phyloP scores from a whole-genome alignment of 495 filamentous ascomycete species.

The Neurospora sp. region DNA sequence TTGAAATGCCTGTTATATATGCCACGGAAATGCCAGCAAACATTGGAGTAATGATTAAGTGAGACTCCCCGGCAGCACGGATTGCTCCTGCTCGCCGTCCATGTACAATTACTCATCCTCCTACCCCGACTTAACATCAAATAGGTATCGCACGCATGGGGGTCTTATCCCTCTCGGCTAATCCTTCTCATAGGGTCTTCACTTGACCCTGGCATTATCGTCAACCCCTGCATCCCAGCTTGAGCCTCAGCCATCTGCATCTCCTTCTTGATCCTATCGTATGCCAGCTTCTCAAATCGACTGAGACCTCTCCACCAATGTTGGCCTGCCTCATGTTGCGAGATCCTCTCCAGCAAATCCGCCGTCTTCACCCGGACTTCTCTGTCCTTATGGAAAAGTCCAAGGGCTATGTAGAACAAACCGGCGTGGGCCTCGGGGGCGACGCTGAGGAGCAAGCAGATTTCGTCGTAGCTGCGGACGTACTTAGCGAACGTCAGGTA shows the following conservation, averaged over 20 bases:
- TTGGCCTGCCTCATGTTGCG: constrained; percentile 76
- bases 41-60: background rate
- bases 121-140: background rate
- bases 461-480: constrained; percentile 75
- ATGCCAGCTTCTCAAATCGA: constrained; percentile 79
- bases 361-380: constrained; percentile 71
- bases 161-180: constrained; percentile 7
- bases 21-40: background rate
- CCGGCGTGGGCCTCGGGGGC: constrained; percentile 82
- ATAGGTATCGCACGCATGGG: background rate
- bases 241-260: constrained; percentile 35
- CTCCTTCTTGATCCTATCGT: constrained; percentile 57
- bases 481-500: constrained; percentile 70
- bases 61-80: background rate
- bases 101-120: background rate
- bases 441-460: constrained; percentile 77
- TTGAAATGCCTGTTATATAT: background rate
- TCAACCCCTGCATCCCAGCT: constrained; percentile 19
- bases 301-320: constrained; percentile 87
- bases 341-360: constrained; percentile 72
- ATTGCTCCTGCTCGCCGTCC: background rate
- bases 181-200: constrained; percentile 19
- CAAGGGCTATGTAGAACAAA: constrained; percentile 83
- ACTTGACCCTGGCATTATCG: constrained; percentile 7
- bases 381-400: constrained; percentile 81